Conservation (phyloP, 495 filamentous ascomycete genomes). For the Annulohypoxylon nitens region DNA sequence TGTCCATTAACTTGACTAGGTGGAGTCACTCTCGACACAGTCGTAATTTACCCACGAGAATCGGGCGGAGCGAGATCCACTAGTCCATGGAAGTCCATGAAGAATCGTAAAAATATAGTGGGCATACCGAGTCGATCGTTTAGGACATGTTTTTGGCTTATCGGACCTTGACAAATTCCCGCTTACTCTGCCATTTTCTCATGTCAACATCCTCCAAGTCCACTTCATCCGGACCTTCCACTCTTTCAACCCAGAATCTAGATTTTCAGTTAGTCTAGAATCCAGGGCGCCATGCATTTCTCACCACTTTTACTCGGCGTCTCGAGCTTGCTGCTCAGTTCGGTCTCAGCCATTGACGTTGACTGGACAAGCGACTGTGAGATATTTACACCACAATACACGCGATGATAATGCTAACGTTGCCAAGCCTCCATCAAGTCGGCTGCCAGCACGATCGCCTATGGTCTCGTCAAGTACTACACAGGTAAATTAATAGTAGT, state of each 20-base stretch:
- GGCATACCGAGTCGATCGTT: constrained; percentile 23
- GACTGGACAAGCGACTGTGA: constrained; percentile 42
- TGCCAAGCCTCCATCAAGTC: constrained; percentile 38
- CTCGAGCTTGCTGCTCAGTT: constrained; percentile 28
- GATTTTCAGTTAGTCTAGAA: constrained; percentile 14
- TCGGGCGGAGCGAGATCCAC: constrained; percentile 28
- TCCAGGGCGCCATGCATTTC: constrained; percentile 25
- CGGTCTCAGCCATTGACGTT: constrained; percentile 39
- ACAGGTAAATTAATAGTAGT: constrained; percentile 59
- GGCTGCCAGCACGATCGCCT: constrained; percentile 42
- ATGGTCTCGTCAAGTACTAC: constrained; percentile 60
- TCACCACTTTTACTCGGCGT: constrained; percentile 15
- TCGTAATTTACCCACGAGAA: constrained; percentile 12
- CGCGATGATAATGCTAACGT: constrained; percentile 10
- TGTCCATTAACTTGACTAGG: constrained; percentile 14
- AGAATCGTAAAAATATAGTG: constrained; percentile 15
- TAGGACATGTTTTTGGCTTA: background rate
- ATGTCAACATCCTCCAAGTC: constrained; percentile 11
- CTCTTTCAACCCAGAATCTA: background rate
- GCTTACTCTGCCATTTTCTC: constrained; percentile 24
- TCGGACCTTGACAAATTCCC: constrained; percentile 24
- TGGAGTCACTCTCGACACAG: constrained; percentile 22
- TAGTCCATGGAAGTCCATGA: constrained; percentile 11
- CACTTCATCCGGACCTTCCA: background rate
- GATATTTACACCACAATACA: background rate